Base-by-base conservation (phyloP, 495 filamentous ascomycete species). In the Neurospora tetraspora region DNA sequence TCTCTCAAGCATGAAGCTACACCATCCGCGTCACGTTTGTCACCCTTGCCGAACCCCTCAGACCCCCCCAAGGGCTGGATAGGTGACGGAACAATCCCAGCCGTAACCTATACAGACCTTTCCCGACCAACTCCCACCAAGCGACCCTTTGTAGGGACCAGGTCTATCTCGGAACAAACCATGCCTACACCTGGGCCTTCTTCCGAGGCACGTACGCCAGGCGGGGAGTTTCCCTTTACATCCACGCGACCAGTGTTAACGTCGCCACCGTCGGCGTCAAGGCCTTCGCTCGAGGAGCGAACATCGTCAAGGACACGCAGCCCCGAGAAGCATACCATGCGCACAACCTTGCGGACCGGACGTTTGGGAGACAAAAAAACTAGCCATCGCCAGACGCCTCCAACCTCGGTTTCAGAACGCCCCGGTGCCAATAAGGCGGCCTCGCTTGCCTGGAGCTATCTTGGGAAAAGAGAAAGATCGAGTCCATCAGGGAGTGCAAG, bases 311-410 rank as follows among this genome's bases (percentile, higher is more conserved):
- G 93, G 70, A 88, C 89, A 11, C 88, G 91, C 11, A 97, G 93
- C 76, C 94, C 95, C 3, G 94, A 97, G 68, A 93, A 92, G 81
- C 88, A 90, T 74, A 86, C 86, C 8, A 92, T 99, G 91, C 83
- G 94, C 69, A 94, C 91, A 61, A 98, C 96, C 3, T 78, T 99
- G 70, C 88, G 95, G 69, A 79, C 88, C 23, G 86, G 83, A 65
- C 86, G 81, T n/a, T 80, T 84, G 72, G 84, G 84, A 8, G 91
- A 91, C 74, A 92, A 89, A 18, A 88, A 88, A 73, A 82, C 89
- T 47, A 80, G 82, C 75, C 82, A 80, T 82, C 84, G 79, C 69
- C 78, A 68, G 73, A 74, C 73, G 39, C 75, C 38, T 75, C 73
- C 76, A 27, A 77, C 75, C 70, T 74, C 74, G 14, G 53, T 65